Evolutionary conservation across 257 asterid genomes (phyloP), one percentile per base, ranked within the genome.

Genomic region (Leptodermis oblonga): DNA sequence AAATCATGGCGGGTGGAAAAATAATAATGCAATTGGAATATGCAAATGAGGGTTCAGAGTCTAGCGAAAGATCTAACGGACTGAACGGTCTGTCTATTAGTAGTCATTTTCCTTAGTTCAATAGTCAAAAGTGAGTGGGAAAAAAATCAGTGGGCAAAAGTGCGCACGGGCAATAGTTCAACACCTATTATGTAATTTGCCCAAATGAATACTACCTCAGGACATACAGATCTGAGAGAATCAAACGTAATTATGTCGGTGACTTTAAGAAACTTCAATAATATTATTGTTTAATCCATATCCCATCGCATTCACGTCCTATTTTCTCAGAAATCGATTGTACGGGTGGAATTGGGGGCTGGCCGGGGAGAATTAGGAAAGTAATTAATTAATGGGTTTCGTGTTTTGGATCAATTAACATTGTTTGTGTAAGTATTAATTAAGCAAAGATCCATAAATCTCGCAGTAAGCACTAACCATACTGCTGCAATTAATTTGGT

Each of bases 401-500:
- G n/a, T n/a, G n/a, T n/a, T 46, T 37, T 33, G 26, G 37, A 64
- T 20, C 10, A 17, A 42, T 65, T 14, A 54, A 43, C 15, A 43
- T 6, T 42, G 5, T 41, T 4, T 28, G 28, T 30, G 28, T 0
- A 70, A 5, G 49, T 3, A 70, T 8, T 67, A 36, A 56, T 36
- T 13, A 28, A 58, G 30, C 42, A 30, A 31, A 70, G 82, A 78
- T 78, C 79, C 79, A 74, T 49, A n/a, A 78, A 75, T 37, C 65
- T 70, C 81, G 81, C 65, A 51, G 59, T 74, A 70, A 77, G 73
- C 77, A 60, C 79, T 69, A 69, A 70, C 59, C n/a, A n/a, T n/a
- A n/a, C n/a, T n/a, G n/a, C n/a, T n/a, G n/a, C n/a, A 39, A 39
- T 39, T 31, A 31, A 67, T 67, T 61, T 65, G 12, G 66, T 58